phyloP scores from a whole-genome alignment of 73 alveolate genomes.

The Paramecium biaurelia region DNA sequence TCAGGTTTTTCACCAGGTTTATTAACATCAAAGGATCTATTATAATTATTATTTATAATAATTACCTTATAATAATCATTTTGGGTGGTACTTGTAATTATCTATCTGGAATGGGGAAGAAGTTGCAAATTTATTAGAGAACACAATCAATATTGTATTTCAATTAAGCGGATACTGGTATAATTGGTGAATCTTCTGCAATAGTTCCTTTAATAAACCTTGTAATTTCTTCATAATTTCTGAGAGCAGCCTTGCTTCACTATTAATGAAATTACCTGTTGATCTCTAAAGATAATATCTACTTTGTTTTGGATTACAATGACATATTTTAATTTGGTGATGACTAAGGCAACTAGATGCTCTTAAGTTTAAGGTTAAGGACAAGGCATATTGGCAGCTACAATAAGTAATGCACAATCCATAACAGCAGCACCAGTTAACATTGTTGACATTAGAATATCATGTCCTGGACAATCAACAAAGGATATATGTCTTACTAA shows the following conservation, averaged over 20 bases:
- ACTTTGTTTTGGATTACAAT: conserved; percentile 84
- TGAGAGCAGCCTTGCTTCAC: conserved; percentile 80
- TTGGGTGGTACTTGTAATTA: conserved; percentile 96
- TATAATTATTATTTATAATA: neutral
- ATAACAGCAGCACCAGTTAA: conserved; percentile 98
- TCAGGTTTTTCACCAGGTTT: conserved; percentile 97
- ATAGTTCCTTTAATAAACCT: conserved; percentile 94
- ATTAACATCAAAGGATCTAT: conserved; percentile 97
- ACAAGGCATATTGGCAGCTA: conserved; percentile 98
- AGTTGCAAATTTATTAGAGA: conserved; percentile 89
- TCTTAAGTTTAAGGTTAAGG: conserved; percentile 99
- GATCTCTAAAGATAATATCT: conserved; percentile 65
- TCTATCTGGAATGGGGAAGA: conserved; percentile 97
- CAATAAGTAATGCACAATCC: conserved; percentile 97
- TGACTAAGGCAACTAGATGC: conserved; percentile 99
- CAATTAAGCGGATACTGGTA: conserved; percentile 96
- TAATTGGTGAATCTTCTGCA: conserved; percentile 96
- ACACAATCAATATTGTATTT: conserved; percentile 96
- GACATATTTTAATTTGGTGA: conserved; percentile 96
- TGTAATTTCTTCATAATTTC: conserved; percentile 93
- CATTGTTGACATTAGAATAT: conserved; percentile 99
- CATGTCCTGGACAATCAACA: conserved; percentile 98
- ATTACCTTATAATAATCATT: conserved; percentile 69
- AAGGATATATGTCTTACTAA: conserved; percentile 98
- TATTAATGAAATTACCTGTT: conserved; percentile 66